Evolutionary conservation across 2,329 filamentous ascomycete species (phyloP).

Genomic region (Colletotrichum sp.): DNA sequence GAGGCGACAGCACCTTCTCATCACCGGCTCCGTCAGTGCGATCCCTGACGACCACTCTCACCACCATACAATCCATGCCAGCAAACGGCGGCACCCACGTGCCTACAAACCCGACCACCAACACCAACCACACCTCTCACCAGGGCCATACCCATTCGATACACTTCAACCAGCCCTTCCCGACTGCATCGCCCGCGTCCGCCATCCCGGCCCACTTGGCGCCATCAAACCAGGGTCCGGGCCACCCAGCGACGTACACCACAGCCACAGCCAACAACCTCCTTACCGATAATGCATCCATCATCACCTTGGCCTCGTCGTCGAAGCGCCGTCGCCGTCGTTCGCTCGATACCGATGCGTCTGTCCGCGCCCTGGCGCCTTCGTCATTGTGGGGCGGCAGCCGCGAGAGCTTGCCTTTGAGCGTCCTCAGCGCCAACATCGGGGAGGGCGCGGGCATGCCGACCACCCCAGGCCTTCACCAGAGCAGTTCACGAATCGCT

Average conservation of each 20-base stretch:
- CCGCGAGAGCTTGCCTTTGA: slow-evolving; percentile 79
- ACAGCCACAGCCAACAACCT: slow-evolving; percentile 83
- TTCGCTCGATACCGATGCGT: slow-evolving; percentile 86
- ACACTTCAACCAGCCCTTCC: slow-evolving; percentile 71
- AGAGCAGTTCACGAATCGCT: slow-evolving; percentile 39
- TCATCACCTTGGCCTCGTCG: slow-evolving; percentile 82
- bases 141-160: slow-evolving; percentile 48
- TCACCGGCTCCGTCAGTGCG: slow-evolving; percentile 82
- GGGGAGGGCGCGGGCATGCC: slow-evolving; percentile 51
- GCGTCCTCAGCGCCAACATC: slow-evolving; percentile 75
- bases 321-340: slow-evolving; percentile 78
- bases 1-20: slow-evolving; percentile 79
- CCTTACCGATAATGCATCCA: slow-evolving; percentile 84
- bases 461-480: slow-evolving; percentile 57
- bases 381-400: slow-evolving; percentile 84
- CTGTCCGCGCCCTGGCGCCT: slow-evolving; percentile 82
- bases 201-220: slow-evolving; percentile 75
- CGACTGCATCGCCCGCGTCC: slow-evolving; percentile 67
- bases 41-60: slow-evolving; percentile 82
- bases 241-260: slow-evolving; percentile 73
- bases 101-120: slow-evolving; percentile 32
- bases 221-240: slow-evolving; percentile 45
- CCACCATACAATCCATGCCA: slow-evolving; percentile 74
- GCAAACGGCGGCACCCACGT: slow-evolving; percentile 42
- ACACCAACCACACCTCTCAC: slow-evolving; percentile 42